phyloP scores from a whole-genome alignment of 768 basidiomycete species.

The Trichaptum fuscoviolaceum region DNA sequence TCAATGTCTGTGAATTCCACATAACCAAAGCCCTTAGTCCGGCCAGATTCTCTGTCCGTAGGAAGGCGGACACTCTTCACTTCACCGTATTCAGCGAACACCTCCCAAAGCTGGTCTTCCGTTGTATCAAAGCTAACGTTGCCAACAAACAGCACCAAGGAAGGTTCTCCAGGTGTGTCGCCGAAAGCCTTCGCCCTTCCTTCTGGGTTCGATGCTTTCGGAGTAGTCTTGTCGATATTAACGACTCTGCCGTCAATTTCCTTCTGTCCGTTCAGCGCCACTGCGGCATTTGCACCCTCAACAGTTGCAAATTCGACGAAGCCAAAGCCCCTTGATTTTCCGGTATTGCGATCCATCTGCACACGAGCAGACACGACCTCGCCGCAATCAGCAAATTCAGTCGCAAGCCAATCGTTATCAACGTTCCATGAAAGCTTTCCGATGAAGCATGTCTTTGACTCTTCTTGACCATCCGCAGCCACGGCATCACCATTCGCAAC shows the following conservation, averaged over 20 bases:
- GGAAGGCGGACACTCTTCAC: conserved; percentile 86
- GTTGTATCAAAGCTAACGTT: conserved; percentile 77
- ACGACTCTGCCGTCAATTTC: conserved; percentile 91
- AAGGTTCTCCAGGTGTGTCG: conserved; percentile 63
- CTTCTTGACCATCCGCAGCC: conserved; percentile 35
- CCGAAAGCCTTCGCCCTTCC: conserved; percentile 74
- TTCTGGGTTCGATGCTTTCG: conserved; percentile 52
- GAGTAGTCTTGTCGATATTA: conserved; percentile 77
- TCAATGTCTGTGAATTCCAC: conserved; percentile 87
- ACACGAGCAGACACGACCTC: conserved; percentile 89
- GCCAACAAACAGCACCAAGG: conserved; percentile 81
- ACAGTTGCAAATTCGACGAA: conserved; percentile 72
- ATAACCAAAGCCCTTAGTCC: conserved; percentile 94
- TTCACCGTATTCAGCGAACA: conserved; percentile 82
- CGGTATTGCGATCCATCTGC: conserved; percentile 74
- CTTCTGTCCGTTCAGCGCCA: conserved; percentile 58
- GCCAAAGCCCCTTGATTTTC: conserved; percentile 81
- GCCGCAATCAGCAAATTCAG: conserved; percentile 86
- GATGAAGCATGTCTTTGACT: conserved; percentile 78
- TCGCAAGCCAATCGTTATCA: conserved; percentile 90
- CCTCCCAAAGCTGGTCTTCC: conserved; percentile 86
- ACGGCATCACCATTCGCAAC: conserved; percentile 51
- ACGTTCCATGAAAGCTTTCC: conserved; percentile 95
- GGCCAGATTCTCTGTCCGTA: conserved; percentile 87
- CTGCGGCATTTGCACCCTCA: conserved; percentile 74